Evolutionary conservation across 1,284 basidiomycete species (phyloP), one percentile per base, ranked within the genome.

Genomic region (Fomitopsis pinicola): DNA sequence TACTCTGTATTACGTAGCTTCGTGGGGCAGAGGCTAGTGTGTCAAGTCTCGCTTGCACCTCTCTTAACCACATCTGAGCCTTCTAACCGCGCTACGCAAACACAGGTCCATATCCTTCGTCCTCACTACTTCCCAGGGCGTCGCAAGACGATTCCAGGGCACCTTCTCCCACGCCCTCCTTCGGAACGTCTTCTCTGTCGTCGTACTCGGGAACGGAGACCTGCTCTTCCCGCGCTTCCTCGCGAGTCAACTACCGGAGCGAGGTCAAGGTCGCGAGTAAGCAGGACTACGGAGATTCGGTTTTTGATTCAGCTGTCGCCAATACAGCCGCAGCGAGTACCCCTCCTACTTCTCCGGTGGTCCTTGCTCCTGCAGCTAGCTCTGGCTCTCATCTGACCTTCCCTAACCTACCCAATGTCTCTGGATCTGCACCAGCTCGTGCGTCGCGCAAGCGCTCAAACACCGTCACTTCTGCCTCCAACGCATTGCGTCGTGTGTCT

Each of bases 311-410:
- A 53, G 5, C n/a, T 19, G 22, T 15, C 15, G n/a, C 14, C 28
- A 10, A 26, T 19, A 8, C 30, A 14, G 5, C 14, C 50, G 28
- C 50, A 14, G 35, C 52, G 17, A 36, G 36, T 17, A 54, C 36
- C 8, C 52, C 52, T 3, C 52, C 52, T 10, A 33, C 17, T 5
- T 54, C 52, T 17, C 35, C 52, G 17, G 52, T 40, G 0, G 12
- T 38, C 17, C n/a, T 40, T 17, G 19, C 22, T 22, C 22, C 1
- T 22, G 22, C 22, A 22, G 22, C 50, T 36, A 10, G 60, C 56
- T 30, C 48, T 33, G 61, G 69, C 5, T 67, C 68, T 26, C 42
- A 55, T 12, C 35, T 38, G 53, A 5, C 60, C 42, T 1, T 22
- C 22, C 22, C 22, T 22, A 1, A 58, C 61, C 12, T 54, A 60